phyloP scores from a whole-genome alignment of 192 early-diverging fungal genomes.

The Gonapodya prolifera region DNA sequence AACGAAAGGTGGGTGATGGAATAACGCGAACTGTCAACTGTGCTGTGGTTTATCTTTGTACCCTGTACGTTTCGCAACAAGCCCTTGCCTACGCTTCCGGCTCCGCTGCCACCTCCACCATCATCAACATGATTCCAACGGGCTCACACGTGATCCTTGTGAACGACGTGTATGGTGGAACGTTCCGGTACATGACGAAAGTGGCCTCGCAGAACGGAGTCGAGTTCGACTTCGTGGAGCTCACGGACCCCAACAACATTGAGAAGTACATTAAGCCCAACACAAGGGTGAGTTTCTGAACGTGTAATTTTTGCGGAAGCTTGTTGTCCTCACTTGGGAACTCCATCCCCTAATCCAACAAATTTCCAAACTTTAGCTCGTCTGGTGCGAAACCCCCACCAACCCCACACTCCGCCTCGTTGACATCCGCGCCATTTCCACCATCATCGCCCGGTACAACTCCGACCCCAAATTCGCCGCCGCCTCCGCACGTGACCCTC shows the following conservation, averaged over 20 bases:
- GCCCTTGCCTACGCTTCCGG: conserved; percentile 66
- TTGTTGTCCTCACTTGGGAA: neutral
- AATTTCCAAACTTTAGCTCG: conserved; percentile 20
- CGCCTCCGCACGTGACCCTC: neutral
- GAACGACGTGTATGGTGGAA: conserved; percentile 85
- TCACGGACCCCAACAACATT: conserved; percentile 52
- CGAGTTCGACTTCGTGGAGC: conserved; percentile 66
- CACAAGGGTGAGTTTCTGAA: conserved; percentile 29
- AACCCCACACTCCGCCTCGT: conserved; percentile 75
- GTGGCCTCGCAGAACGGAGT: conserved; percentile 55
- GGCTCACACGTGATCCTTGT: conserved; percentile 72
- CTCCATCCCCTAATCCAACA: conserved; percentile 24
- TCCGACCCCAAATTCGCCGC: conserved; percentile 26
- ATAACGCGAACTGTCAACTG: too few relatives aligned
- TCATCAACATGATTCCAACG: conserved; percentile 51
- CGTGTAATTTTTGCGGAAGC: neutral
- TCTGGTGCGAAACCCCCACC: conserved; percentile 82
- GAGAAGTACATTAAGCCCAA: conserved; percentile 48
- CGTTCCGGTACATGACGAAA: conserved; percentile 78
- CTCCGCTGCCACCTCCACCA: conserved; percentile 70
- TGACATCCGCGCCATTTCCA: conserved; percentile 59
- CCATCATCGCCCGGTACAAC: conserved; percentile 46
- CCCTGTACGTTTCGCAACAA: too few relatives aligned
- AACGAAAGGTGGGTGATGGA: conserved; percentile 71
- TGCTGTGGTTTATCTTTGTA: too few relatives aligned